phyloP scores from a whole-genome alignment of 2,329 filamentous ascomycete genomes.

The Akanthomyces uredinophilus region DNA sequence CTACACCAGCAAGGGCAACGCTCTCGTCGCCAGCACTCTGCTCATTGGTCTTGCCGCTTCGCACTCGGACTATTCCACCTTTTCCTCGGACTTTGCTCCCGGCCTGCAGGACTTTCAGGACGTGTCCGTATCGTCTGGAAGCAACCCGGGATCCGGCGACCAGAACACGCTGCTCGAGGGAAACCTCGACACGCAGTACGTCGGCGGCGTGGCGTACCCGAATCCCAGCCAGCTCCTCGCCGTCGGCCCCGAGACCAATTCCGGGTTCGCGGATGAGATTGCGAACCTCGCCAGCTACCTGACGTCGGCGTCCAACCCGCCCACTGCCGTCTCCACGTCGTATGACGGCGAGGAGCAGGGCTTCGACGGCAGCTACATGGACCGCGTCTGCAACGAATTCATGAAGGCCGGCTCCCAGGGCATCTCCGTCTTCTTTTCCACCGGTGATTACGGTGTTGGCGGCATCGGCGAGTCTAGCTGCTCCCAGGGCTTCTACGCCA shows the following conservation, averaged over 20 bases:
- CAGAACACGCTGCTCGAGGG: conserved; percentile 14
- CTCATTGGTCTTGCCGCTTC: conserved; percentile 14
- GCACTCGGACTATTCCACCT: conserved; percentile 11
- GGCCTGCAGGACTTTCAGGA: conserved; percentile 13
- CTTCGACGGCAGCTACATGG: conserved; percentile 17
- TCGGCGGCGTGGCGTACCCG: conserved; percentile 10
- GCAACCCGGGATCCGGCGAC: neutral
- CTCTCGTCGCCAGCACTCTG: conserved; percentile 13
- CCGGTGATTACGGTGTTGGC: conserved; percentile 21
- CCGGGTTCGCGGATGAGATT: conserved; percentile 12
- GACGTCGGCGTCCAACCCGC: conserved; percentile 14
- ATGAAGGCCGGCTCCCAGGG: conserved; percentile 51
- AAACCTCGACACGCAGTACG: conserved; percentile 18
- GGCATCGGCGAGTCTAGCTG: conserved; percentile 20
- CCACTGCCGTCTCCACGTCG: conserved; percentile 45
- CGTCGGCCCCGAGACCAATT: neutral
- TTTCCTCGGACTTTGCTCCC: neutral
- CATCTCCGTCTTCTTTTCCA: conserved; percentile 44
- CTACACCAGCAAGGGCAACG: conserved; percentile 13
- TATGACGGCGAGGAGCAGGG: conserved; percentile 47
- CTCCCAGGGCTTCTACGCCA: conserved; percentile 29
- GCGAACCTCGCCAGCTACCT: conserved; percentile 13
- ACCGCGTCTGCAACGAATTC: conserved; percentile 50
- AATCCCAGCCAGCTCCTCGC: conserved; percentile 16
- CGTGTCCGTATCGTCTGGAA: neutral